Base-by-base conservation (phyloP, 2,329 filamentous ascomycete genomes). In the Phaeosphaeriaceae sp. region DNA sequence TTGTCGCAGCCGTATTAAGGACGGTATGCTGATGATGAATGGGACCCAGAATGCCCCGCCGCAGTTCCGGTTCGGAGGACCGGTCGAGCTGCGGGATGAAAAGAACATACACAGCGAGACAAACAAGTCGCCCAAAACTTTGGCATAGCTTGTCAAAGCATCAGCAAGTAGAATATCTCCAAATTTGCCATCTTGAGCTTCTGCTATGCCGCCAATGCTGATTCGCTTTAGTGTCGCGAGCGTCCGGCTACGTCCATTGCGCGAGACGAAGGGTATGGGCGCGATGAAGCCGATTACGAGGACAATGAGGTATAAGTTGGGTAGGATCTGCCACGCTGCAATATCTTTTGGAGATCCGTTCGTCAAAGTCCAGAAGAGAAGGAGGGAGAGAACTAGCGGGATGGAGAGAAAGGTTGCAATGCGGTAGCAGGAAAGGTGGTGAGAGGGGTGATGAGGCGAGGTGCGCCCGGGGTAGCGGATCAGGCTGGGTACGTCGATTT, bases 41-140 rank as follows among this genome's bases (percentile, higher is more conserved):
- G 94, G 93, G 4, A 97, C 89, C 54, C 93, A 76, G 53, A 91
- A 83, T 42, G 81, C 80, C 43, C 90, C 91, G 58, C 92, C 92
- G 69, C 92, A 96, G 44, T 80, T 83, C 33, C 93, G 85, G 74
- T 97, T 87, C 0, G 93, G 92, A 21, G 86, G 85, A 23, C 86
- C 86, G 1, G 92, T 96, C 20, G 90, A 90, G 42, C 87, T 88
- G 34, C 86, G 83, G 3, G 83, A 83, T 3, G 83, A 83, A 67
- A 96, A 84, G 73, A 96, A 92, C 93, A 97, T 96, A 83, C 92
- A 97, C 21, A 92, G 75, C 39, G 87, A 87, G 46, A 97, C 88
- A 71, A 92, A 97, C 11, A 97, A 77, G 72, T 99, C 94, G 18
- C 87, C 93, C 21, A 96, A 80, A 23, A 97, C 89, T 73, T 95